Evolutionary conservation across 2,329 filamentous ascomycete species (phyloP).

Genomic region (Paracoccidioides brasiliensis): DNA sequence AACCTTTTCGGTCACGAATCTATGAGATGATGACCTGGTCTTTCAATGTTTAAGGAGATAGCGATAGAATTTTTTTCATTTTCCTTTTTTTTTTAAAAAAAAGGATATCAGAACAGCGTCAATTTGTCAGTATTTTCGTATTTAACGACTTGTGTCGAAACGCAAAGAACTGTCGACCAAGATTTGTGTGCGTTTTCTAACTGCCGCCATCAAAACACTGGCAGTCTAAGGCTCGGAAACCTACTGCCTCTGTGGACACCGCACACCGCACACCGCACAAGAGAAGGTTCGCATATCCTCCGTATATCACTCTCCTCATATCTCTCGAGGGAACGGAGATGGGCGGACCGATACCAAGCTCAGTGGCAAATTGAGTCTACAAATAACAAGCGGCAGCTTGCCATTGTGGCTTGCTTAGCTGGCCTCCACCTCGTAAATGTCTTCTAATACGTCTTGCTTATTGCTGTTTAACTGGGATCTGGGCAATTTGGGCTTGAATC

Average conservation of each 20-base stretch:
- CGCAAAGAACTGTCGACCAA: not conserved
- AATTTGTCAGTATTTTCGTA: not conserved
- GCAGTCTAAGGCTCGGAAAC: no score
- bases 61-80: not conserved
- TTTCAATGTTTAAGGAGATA: not conserved
- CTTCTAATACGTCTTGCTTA: not conserved
- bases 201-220: no score
- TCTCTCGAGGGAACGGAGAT: not conserved
- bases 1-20: constrained; percentile 4
- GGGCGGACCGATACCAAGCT: not conserved
- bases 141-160: not conserved
- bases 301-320: no score
- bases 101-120: not conserved
- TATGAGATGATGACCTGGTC: constrained; percentile 1
- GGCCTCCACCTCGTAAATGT: not conserved
- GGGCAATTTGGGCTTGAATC: no score
- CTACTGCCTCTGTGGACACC: no score
- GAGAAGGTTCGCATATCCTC: no score
- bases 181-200: no score
- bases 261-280: no score
- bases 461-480: no score
- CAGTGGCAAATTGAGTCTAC: not conserved
- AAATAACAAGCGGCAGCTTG: not conserved
- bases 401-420: not conserved
- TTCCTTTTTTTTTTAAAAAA: not conserved